Conservation (phyloP, 73 alveolate species). For the Effrenium voratum region DNA sequence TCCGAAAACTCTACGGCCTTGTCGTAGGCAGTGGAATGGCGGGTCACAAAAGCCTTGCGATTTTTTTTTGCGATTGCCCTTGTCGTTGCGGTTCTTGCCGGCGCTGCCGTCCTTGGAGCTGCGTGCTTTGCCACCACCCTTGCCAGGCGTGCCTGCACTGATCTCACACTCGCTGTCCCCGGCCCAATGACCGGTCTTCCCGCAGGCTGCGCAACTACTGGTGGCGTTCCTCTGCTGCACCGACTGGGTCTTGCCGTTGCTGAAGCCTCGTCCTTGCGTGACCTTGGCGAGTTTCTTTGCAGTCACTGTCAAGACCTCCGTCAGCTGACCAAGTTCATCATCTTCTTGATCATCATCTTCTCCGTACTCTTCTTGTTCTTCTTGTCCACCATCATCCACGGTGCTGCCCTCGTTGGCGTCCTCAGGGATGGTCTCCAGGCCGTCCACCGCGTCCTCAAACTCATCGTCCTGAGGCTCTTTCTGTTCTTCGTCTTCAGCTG, state of each 20-base stretch:
- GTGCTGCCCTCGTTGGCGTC: not conserved
- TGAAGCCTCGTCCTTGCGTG: not conserved
- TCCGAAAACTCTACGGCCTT: no score
- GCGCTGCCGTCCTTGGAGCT: no score
- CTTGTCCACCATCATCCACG: not conserved
- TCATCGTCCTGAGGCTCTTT: no score
- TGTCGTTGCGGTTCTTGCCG: no score
- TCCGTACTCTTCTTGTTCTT: not conserved
- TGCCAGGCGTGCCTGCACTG: no score
- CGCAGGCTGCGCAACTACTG: conserved; percentile 19
- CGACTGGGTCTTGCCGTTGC: not conserved
- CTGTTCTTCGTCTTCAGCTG: no score
- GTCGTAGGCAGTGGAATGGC: no score
- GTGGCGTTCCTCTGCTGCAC: not conserved
- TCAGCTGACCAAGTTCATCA: not conserved
- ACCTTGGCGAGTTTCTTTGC: conserved; percentile 1
- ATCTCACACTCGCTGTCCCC: not conserved
- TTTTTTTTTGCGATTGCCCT: no score
- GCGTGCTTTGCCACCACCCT: no score
- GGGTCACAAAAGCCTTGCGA: no score
- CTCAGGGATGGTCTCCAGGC: no score
- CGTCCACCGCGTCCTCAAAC: no score
- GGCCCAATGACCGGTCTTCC: conserved; percentile 13
- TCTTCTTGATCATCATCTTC: not conserved
- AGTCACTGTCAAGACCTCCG: not conserved